These are phyloP conservation scores for Kwoniella sp. DNA, from an alignment of 768 basidiomycete genomes.

Conservation along the genomic window DNA sequence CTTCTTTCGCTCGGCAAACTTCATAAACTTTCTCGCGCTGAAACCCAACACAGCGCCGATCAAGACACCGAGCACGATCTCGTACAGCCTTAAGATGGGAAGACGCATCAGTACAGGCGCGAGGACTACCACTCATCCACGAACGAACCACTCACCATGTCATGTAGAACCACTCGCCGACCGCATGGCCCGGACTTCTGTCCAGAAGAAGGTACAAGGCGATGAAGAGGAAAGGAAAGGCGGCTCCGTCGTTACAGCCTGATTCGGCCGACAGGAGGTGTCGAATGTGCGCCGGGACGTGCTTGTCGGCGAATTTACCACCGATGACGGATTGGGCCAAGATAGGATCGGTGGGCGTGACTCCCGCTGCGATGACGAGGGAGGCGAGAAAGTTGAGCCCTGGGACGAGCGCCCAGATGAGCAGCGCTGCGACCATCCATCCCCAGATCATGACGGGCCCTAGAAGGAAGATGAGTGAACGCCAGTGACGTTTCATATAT, in stretches of 20 bases:
- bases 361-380: conserved; percentile 83
- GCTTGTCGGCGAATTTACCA: conserved; percentile 96
- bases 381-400: conserved; percentile 81
- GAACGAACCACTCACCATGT: conserved; percentile 57
- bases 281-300: conserved; percentile 72
- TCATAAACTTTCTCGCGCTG: conserved; percentile 82
- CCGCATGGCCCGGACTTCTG: conserved; percentile 57
- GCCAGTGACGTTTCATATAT: conserved; percentile 92
- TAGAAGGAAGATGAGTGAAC: conserved; percentile 76
- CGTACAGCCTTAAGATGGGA: conserved; percentile 54
- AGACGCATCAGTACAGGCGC: conserved; percentile 13
- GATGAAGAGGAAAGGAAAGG: conserved; percentile 81
- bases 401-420: conserved; percentile 90
- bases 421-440: conserved; percentile 80
- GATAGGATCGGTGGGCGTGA: conserved; percentile 92
- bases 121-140: too few relatives aligned
- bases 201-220: conserved; percentile 82
- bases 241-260: conserved; percentile 95
- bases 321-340: conserved; percentile 88
- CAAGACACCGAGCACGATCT: conserved; percentile 68
- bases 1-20: conserved; percentile 77
- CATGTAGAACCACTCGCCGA: conserved; percentile 74
- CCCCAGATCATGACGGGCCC: conserved; percentile 60
- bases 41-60: conserved; percentile 74
- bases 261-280: conserved; percentile 79